Evolutionary conservation across 169 alveolate species (phyloP).

Genomic region (Ophryocystis elektroscirrha): DNA sequence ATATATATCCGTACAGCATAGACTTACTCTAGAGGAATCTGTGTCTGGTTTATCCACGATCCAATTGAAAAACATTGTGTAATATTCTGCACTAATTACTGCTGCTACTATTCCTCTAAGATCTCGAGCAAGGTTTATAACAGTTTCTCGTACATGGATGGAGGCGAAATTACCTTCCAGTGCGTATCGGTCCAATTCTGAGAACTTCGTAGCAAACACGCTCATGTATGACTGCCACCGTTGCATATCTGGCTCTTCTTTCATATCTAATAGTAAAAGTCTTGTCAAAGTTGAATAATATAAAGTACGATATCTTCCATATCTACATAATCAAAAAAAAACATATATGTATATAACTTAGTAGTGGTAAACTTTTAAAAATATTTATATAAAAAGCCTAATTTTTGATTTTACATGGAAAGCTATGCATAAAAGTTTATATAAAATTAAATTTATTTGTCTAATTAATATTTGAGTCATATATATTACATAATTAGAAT

Average conservation of each 20-base stretch:
- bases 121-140: too few relatives aligned
- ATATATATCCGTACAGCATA: background rate
- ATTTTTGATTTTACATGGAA: background rate
- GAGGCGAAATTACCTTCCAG: too few relatives aligned
- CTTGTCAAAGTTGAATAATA: conserved; percentile 63
- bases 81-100: conserved; percentile 2
- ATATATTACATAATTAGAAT: too few relatives aligned
- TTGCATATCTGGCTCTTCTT: conserved; percentile 31
- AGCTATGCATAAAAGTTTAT: background rate
- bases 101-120: conserved; percentile 52
- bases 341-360: background rate
- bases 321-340: conserved; percentile 5
- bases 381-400: background rate
- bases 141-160: too few relatives aligned
- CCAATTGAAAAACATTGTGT: background rate
- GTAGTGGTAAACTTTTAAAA: background rate
- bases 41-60: background rate
- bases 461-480: too few relatives aligned
- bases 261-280: conserved; percentile 49
- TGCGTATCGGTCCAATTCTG: too few relatives aligned
- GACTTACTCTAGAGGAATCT: background rate
- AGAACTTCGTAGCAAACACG: too few relatives aligned
- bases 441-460: background rate
- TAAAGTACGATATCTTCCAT: conserved; percentile 59
- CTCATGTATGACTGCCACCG: too few relatives aligned